Base-by-base conservation (phyloP, 2,329 filamentous ascomycete species). In the Sarocladium brachiariae region DNA sequence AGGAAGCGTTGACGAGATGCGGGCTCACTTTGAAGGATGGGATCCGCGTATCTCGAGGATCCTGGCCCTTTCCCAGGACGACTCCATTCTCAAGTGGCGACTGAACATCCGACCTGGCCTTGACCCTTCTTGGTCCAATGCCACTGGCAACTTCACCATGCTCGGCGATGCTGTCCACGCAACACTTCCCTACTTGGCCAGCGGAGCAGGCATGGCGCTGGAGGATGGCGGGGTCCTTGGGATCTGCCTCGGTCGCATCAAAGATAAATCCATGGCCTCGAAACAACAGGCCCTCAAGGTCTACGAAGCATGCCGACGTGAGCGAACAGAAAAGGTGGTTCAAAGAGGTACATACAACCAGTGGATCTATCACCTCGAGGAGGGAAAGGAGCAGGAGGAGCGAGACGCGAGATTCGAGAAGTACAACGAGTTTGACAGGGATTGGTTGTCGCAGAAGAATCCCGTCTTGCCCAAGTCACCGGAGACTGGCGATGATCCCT, bases 91-190 rank as follows among this genome's bases (percentile, higher is more conserved):
- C 4, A 85, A 84, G 60, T 85, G 80, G 80, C 69, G 77, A 2
- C 63, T 84, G 0, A 79, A 75, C 60, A 81, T 80, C 52, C 70
- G 79, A 1, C 72, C 72, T 1, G 73, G 73, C 4, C 69, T 81
- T 33, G 63, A 66, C n/a, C 63, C 63, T 5, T 59, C 61, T 1
- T 85, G 82, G 81, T 77, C 71, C 0, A 74, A 84, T 54, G 63
- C 72, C 0, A 75, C 71, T 0, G 79, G 73, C 0, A 66, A 75
- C 0, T 81, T 82, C 57, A 76, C 77, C 0, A 72, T 85, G 58
- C 67, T 85, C 0, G 82, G 83, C 0, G 82, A 86, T 57, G 78
- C 81, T 1, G 79, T 80, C 2, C 81, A 86, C 54, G 80, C 82
- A 1, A 84, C 80, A 0, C 67, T 86, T 0, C 83, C 82, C 0